These are phyloP conservation scores for Bryum argenteum DNA, from an alignment of 225 moss, liverwort and hornwort genomes.

Conservation along the genomic window DNA sequence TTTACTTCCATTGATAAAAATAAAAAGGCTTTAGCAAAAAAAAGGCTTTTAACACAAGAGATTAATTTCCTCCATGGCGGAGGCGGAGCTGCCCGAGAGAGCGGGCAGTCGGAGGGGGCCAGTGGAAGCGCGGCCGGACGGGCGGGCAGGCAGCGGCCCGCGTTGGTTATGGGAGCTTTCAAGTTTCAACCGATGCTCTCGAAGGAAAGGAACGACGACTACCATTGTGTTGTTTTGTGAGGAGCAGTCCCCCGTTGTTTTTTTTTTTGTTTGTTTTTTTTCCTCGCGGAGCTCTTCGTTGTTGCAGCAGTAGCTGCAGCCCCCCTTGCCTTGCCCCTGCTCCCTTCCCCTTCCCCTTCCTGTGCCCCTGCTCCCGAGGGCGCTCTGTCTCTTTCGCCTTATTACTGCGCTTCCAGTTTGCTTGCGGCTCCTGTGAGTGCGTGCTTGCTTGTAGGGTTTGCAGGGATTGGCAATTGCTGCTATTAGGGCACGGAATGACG, in stretches of 20 bases:
- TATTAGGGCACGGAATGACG: slow-evolving; percentile 37
- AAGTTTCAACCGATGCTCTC: slow-evolving; percentile 48
- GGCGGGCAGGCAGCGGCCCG: slow-evolving; percentile 23
- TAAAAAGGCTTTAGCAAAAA: too few relatives aligned
- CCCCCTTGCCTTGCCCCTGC: neutral
- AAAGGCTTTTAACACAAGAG: too few relatives aligned
- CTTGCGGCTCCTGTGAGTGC: neutral
- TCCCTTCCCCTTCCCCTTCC: slow-evolving; percentile 10
- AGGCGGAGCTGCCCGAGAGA: too few relatives aligned
- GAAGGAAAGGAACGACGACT: too few relatives aligned
- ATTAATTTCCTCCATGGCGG: too few relatives aligned
- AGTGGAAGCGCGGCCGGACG: slow-evolving; percentile 9
- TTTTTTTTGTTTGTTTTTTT: slow-evolving; percentile 17
- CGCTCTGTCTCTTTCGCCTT: neutral
- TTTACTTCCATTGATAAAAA: too few relatives aligned
- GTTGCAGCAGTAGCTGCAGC: slow-evolving; percentile 12
- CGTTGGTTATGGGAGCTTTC: slow-evolving; percentile 35
- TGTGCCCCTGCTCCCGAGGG: neutral
- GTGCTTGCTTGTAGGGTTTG: slow-evolving; percentile 38
- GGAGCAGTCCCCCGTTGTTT: neutral
- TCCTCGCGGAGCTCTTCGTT: neutral
- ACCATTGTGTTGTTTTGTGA: too few relatives aligned
- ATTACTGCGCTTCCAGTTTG: neutral
- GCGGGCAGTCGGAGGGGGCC: neutral
- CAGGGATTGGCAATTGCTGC: slow-evolving; percentile 16